These are phyloP conservation scores for Aphanomyces astaci DNA, from an alignment of 352 stramenopile genomes.

Conservation along the genomic window DNA sequence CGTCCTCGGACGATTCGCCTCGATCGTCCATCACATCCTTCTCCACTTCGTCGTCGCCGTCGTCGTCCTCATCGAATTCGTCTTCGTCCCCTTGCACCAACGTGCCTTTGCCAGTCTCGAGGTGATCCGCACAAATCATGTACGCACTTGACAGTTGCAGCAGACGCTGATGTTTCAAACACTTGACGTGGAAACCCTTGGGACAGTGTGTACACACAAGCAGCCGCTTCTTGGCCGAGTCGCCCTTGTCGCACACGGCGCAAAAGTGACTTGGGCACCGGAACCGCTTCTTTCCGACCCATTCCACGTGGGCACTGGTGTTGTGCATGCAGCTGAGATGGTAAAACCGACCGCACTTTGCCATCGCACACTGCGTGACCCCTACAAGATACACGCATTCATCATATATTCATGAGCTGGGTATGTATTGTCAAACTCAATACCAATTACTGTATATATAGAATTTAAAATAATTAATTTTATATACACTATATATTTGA, in stretches of 20 bases:
- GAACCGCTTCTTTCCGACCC: conserved; percentile 84
- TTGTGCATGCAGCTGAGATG: conserved; percentile 76
- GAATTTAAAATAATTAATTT: too few relatives aligned
- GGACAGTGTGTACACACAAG: conserved; percentile 85
- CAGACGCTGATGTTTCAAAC: conserved; percentile 63
- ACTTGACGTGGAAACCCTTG: conserved; percentile 70
- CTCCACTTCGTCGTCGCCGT: conserved; percentile 23
- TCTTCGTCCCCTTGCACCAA: conserved; percentile 12
- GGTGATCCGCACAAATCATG: conserved; percentile 85
- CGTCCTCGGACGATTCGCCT: conserved; percentile 29
- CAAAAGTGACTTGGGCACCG: conserved; percentile 88
- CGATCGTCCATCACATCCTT: conserved; percentile 8
- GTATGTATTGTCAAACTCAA: too few relatives aligned
- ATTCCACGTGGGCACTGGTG: conserved; percentile 67
- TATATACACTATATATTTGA: too few relatives aligned
- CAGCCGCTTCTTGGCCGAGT: conserved; percentile 29
- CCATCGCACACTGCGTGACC: conserved; percentile 85
- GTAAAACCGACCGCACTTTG: conserved; percentile 90
- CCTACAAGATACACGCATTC: too few relatives aligned
- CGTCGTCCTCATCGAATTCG: conserved; percentile 32
- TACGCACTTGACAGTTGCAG: conserved; percentile 77
- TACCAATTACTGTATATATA: too few relatives aligned
- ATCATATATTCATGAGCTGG: too few relatives aligned
- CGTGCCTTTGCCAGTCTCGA: conserved; percentile 24
- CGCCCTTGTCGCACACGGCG: conserved; percentile 60